Base-by-base conservation (phyloP, 2,329 filamentous ascomycete genomes). In the Aspergillus ibericus region DNA sequence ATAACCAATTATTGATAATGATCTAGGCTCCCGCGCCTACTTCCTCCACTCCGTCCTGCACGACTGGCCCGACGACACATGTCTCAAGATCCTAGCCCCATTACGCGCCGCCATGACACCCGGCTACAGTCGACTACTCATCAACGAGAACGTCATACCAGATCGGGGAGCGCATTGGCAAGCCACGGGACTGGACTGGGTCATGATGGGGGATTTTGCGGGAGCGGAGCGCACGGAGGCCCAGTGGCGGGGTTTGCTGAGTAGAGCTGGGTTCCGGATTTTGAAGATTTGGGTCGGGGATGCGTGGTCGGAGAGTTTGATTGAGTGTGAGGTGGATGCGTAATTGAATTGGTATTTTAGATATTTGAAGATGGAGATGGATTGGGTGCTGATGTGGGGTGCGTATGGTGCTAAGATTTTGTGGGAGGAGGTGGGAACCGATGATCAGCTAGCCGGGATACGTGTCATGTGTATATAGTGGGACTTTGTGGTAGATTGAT, bases 141-240 rank as follows among this genome's bases (percentile, higher is more conserved):
- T 82, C 36, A 75, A 78, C 34, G 79, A 81, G 56, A 73, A 74
- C 48, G 65, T 78, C 1, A 66, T 81, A 12, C 75, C 77, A 1
- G 70, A 75, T 8, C 70, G 59, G 1, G 70, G 70, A 8, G 70
- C 77, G 2, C 63, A 67, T 13, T 70, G 68, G 63, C 69, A 72
- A 15, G 64, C 62, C 6, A 74, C 70, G 7, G 64, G 65, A 20
- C 59, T 78, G 47, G 79, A 81, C 61, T 69, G 78, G 51, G 69
- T 73, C 27, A 79, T 81, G 77, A 75, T 81, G 75, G 63, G 62
- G 4, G 63, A 72, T n/a, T 68, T 75, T 49, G 71, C 71, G 1
- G 71, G 72, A 0, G 67, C 68, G 42, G 77, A 81, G 65, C 67
- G 78, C 34, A 78, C 74, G 5, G 73, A 75, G 55, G 65, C 52